Percentiles rank a stretch among this genome's conserved stretches.
Conservation (phyloP, 2,329 filamentous ascomycete genomes). For the Exophiala calicioides region DNA sequence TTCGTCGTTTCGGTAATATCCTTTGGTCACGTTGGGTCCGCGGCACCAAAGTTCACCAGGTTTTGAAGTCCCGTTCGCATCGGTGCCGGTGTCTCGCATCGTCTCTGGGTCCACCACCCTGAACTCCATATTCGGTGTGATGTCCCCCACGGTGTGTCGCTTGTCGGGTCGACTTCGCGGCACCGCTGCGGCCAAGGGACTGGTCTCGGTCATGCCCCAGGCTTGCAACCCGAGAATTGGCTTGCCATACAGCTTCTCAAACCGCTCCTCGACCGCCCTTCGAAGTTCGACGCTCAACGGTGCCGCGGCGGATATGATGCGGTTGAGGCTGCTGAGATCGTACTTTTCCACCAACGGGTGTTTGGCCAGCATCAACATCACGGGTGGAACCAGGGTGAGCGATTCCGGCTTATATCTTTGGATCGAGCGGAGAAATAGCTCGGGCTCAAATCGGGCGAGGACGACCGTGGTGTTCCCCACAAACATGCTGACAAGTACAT, state of each 20-base stretch:
- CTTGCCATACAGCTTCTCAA: slow-evolving; percentile 53
- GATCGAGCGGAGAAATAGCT: slow-evolving; percentile 67
- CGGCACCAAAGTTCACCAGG: slow-evolving; percentile 53
- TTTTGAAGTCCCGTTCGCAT: slow-evolving; percentile 18
- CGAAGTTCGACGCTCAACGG: slow-evolving; percentile 61
- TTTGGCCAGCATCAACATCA: slow-evolving; percentile 74
- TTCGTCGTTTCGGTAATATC: slow-evolving; percentile 59
- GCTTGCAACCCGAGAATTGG: slow-evolving; percentile 55
- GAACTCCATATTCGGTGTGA: slow-evolving; percentile 25
- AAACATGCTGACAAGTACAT: slow-evolving; percentile 60
- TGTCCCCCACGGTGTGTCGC: slow-evolving; percentile 22
- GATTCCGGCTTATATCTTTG: slow-evolving; percentile 68
- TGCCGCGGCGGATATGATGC: slow-evolving; percentile 66
- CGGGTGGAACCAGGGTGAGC: slow-evolving; percentile 70
- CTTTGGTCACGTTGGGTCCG: slow-evolving; percentile 59
- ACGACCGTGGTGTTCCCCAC: slow-evolving; percentile 68
- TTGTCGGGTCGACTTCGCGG: slow-evolving; percentile 14
- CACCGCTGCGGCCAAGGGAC: slow-evolving; percentile 12
- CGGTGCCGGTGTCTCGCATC: slow-evolving; percentile 16
- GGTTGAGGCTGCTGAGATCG: slow-evolving; percentile 67
- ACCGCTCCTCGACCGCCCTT: slow-evolving; percentile 50
- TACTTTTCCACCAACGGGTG: slow-evolving; percentile 64
- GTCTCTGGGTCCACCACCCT: slow-evolving; percentile 27
- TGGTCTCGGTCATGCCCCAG: slow-evolving; percentile 80
- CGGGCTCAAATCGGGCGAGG: slow-evolving; percentile 75